These are phyloP conservation scores for Steccherinum ochraceum DNA, from an alignment of 768 basidiomycete genomes.

Conservation along the genomic window DNA sequence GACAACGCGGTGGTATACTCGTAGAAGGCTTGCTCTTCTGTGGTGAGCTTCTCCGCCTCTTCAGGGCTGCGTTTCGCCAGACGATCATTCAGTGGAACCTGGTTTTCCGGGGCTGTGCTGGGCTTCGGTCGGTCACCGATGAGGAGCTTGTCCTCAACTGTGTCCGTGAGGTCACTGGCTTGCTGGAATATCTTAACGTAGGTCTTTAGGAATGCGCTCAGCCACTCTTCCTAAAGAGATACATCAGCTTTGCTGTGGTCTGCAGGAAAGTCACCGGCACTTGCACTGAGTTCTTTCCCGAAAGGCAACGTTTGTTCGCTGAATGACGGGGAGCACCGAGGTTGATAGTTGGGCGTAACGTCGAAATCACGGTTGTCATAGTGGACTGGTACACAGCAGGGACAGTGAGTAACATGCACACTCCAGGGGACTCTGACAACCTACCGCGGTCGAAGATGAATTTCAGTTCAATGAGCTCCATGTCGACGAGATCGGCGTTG, in stretches of 20 bases:
- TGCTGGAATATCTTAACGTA: conserved; percentile 76
- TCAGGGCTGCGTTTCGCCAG: conserved; percentile 42
- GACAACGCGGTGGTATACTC: conserved; percentile 57
- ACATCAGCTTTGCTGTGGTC: neutral
- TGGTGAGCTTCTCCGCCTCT: conserved; percentile 63
- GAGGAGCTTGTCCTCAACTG: conserved; percentile 73
- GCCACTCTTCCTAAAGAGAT: conserved; percentile 60
- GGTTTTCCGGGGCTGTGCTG: conserved; percentile 41
- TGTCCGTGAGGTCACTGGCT: conserved; percentile 75
- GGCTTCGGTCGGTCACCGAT: conserved; percentile 77
- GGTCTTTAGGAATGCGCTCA: conserved; percentile 62
- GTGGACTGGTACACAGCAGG: conserved; percentile 62
- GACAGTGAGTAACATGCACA: neutral
- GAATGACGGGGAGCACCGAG: conserved; percentile 41
- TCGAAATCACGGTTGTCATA: conserved; percentile 84
- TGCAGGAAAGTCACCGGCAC: conserved; percentile 18
- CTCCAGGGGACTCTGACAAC: conserved; percentile 16
- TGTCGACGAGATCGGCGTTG: conserved; percentile 65
- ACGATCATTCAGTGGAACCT: conserved; percentile 52
- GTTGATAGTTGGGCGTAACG: conserved; percentile 77
- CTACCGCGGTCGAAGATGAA: conserved; percentile 73
- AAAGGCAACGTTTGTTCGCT: conserved; percentile 67
- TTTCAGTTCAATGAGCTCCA: conserved; percentile 80
- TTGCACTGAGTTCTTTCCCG: conserved; percentile 54
- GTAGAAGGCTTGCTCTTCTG: conserved; percentile 51